phyloP scores from a whole-genome alignment of 1,284 basidiomycete genomes.

The Irpex sp. region DNA sequence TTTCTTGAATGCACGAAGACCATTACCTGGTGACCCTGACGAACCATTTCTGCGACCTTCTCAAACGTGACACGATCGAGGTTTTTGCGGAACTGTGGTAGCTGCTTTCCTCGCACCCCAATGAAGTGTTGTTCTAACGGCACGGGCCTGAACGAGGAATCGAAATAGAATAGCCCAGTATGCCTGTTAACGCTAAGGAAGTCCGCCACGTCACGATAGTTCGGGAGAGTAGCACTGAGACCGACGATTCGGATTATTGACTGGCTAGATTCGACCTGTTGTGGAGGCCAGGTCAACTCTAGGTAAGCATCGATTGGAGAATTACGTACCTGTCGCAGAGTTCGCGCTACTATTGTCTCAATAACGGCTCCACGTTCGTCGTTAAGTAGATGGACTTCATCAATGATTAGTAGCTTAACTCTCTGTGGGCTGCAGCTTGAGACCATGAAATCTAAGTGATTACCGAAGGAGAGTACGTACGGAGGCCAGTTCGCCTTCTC shows the following conservation, averaged over 20 bases:
- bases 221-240: constrained; percentile 96
- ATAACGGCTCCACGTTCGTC: constrained; percentile 99
- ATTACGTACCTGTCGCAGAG: constrained; percentile 73
- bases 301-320: neutral
- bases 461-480: constrained; percentile 39
- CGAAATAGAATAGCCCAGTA: constrained; percentile 97
- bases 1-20: constrained; percentile 99
- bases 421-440: constrained; percentile 47
- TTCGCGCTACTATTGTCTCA: constrained; percentile 97
- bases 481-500: constrained; percentile 92
- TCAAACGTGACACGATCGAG: constrained; percentile 90
- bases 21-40: constrained; percentile 96
- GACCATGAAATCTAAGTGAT: neutral
- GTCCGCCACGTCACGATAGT: constrained; percentile 96
- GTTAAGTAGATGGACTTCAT: constrained; percentile 96
- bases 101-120: constrained; percentile 91
- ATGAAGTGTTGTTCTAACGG: constrained; percentile 98
- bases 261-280: constrained; percentile 92
- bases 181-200: constrained; percentile 90
- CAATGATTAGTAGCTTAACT: constrained; percentile 94
- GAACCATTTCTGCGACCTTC: constrained; percentile 84
- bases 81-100: constrained; percentile 74
- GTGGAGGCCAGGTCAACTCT: neutral
- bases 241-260: constrained; percentile 98
- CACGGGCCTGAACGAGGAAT: constrained; percentile 95